Percentiles rank a stretch among this genome's conserved stretches.
phyloP scores from a whole-genome alignment of 108 stramenopile genomes.

The Skeletonema grethae region DNA sequence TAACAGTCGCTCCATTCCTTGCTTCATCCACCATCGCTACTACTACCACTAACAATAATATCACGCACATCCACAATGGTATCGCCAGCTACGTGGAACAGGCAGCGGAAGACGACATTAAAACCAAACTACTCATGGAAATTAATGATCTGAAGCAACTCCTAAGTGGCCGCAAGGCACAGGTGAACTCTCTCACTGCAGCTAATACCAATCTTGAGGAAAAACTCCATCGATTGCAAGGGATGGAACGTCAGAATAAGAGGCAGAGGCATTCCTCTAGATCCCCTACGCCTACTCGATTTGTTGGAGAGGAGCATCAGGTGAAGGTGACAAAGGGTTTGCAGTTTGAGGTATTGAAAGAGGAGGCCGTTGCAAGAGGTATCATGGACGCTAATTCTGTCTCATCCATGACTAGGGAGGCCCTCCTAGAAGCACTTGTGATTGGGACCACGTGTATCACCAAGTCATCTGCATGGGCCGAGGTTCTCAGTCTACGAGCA shows the following conservation, averaged over 20 bases:
- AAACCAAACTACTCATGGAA: slow-evolving; percentile 9
- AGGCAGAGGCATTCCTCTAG: not conserved
- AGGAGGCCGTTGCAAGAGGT: not conserved
- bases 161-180: slow-evolving; percentile 2
- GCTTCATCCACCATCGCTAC: not conserved
- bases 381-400: not conserved
- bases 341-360: not conserved
- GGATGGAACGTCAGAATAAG: not conserved
- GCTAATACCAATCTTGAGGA: not conserved
- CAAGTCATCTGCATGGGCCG: slow-evolving; percentile 2
- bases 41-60: not conserved
- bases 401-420: not conserved
- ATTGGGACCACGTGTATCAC: slow-evolving; percentile 1
- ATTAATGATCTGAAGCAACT: slow-evolving; percentile 5
- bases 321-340: not conserved
- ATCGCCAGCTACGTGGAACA: slow-evolving; percentile 3
- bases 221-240: not conserved
- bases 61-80: not conserved
- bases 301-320: not conserved
- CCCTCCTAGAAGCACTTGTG: not conserved
- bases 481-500: not conserved
- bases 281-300: slow-evolving; percentile 3
- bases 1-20: not conserved
- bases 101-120: slow-evolving; percentile 4
- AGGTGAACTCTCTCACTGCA: slow-evolving; percentile 2